These are phyloP conservation scores for Blastobotrys malaysiensis DNA, from an alignment of 1,139 yeast species.

Conservation along the genomic window DNA sequence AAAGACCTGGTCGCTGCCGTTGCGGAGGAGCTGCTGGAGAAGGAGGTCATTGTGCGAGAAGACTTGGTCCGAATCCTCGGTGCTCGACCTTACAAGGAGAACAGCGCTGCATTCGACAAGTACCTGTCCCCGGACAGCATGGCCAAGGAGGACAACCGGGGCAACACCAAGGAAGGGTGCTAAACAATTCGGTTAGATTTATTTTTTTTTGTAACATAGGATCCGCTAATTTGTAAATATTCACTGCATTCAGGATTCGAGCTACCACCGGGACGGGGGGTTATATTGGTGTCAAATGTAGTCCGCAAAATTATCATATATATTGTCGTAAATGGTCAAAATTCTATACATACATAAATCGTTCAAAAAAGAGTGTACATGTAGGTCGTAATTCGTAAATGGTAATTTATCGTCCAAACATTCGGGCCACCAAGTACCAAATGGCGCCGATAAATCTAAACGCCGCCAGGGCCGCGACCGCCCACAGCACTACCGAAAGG, in stretches of 20 bases:
- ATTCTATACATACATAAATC: not conserved
- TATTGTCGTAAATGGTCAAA: not conserved
- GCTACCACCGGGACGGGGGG: too few species aligned
- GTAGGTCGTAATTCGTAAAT: not conserved
- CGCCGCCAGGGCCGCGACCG: conserved; percentile 69
- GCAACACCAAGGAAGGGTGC: not conserved
- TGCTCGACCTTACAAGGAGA: conserved; percentile 83
- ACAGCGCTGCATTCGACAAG: conserved; percentile 89
- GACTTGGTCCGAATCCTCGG: conserved; percentile 88
- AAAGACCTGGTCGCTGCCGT: conserved; percentile 70
- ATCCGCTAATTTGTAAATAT: not conserved
- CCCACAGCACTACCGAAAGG: conserved; percentile 72
- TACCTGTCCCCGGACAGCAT: conserved; percentile 37
- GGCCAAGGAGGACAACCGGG: not conserved
- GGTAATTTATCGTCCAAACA: conserved; percentile 27
- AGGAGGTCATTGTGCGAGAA: conserved; percentile 84
- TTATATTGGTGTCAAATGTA: too few species aligned
- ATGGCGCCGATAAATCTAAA: conserved; percentile 56
- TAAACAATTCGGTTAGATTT: not conserved
- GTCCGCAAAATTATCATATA: too few species aligned
- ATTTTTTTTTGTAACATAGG: not conserved
- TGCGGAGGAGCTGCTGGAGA: conserved; percentile 75
- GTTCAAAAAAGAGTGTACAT: not conserved
- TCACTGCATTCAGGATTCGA: too few species aligned
- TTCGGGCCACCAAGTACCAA: conserved; percentile 28